These are phyloP conservation scores for Rhytidiadelphus loreus DNA, from an alignment of 225 moss, liverwort and hornwort species.

Conservation along the genomic window DNA sequence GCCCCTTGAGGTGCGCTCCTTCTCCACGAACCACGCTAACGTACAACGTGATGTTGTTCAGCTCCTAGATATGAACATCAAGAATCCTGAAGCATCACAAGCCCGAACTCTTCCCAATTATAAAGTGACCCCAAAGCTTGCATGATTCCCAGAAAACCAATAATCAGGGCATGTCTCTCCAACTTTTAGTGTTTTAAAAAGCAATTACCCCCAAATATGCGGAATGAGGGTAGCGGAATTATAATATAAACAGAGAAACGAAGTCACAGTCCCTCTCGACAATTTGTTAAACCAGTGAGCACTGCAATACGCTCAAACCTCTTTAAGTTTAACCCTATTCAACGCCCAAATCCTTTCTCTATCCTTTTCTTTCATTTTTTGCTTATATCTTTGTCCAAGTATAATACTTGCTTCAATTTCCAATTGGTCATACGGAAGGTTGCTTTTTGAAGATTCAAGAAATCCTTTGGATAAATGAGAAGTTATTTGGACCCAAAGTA, in stretches of 20 bases:
- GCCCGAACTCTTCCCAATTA: background rate
- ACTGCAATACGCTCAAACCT: background rate
- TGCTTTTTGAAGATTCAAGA: background rate
- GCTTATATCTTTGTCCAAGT: background rate
- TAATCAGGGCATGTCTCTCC: background rate
- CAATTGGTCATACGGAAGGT: background rate
- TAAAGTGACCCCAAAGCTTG: background rate
- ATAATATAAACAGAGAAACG: background rate
- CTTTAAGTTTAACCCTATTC: background rate
- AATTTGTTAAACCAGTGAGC: background rate
- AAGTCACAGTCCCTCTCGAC: background rate
- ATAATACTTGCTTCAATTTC: background rate
- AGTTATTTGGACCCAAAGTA: background rate
- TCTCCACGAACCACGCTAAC: background rate
- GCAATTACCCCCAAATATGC: background rate
- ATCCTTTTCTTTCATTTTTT: background rate
- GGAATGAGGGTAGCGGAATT: background rate
- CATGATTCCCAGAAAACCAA: background rate
- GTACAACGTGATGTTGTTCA: background rate
- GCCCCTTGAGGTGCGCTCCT: slow-evolving; percentile 26
- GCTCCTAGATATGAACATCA: background rate
- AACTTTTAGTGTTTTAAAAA: background rate
- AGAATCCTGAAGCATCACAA: slow-evolving; percentile 12
- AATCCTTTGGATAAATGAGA: background rate
- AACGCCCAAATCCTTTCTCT: background rate